A percentile compares a stretch with the other conserved stretches of the same genome.
Evolutionary conservation across 345 rosid species (phyloP).

Genomic region (Arabidopsis suecica): DNA sequence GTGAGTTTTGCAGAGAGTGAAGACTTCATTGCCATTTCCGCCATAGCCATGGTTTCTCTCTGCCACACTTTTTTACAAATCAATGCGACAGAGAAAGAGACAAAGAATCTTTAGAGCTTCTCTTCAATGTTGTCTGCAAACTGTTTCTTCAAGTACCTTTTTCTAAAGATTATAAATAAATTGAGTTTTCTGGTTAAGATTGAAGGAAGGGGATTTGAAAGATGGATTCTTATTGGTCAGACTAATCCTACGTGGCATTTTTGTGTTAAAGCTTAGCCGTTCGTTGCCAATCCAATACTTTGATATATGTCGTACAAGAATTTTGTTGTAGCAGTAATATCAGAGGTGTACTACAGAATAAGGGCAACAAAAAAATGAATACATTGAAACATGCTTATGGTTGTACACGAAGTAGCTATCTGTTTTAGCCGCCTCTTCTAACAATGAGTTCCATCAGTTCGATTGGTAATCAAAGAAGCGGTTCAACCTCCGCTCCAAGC

Average conservation of each 20-base stretch:
- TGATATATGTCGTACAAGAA: not conserved
- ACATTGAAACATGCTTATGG: not conserved
- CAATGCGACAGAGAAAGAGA: constrained; percentile 40
- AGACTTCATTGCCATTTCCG: constrained; percentile 66
- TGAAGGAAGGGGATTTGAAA: constrained; percentile 12
- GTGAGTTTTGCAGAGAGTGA: constrained; percentile 53
- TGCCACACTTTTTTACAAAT: constrained; percentile 21
- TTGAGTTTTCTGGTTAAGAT: constrained; percentile 36
- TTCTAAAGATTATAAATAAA: constrained; percentile 20
- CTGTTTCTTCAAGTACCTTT: not conserved
- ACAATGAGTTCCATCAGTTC: not conserved
- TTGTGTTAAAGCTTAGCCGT: constrained; percentile 29
- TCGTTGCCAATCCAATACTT: constrained; percentile 30
- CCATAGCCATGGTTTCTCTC: constrained; percentile 43
- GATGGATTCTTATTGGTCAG: constrained; percentile 38
- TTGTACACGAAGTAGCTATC: not conserved
- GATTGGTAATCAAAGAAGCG: not conserved
- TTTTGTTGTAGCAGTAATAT: not conserved
- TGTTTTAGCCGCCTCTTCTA: not conserved
- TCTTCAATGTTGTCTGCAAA: constrained; percentile 38
- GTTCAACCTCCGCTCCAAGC: not conserved
- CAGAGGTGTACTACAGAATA: not conserved
- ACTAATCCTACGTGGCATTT: constrained; percentile 38
- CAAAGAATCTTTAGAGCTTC: not conserved
- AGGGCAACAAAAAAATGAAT: not conserved